phyloP scores from a whole-genome alignment of 495 filamentous ascomycete genomes.

The Rusavskia elegans region DNA sequence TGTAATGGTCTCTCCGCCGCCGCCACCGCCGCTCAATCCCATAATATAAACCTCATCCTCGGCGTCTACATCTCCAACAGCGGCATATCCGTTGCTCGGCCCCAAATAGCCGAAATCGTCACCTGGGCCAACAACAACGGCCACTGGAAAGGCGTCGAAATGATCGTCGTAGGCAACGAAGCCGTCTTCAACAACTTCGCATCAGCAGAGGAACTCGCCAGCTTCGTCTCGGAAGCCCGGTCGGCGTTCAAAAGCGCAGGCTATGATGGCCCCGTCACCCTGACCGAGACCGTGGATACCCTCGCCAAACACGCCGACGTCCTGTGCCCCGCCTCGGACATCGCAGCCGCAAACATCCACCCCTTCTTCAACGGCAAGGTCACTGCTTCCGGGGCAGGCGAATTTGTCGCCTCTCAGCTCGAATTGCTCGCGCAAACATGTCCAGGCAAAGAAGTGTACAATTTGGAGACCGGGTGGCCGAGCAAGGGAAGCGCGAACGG shows the following conservation, averaged over 20 bases:
- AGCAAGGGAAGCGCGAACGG: constrained; percentile 52
- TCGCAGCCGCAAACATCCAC: constrained; percentile 73
- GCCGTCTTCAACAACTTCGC: constrained; percentile 55
- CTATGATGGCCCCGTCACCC: constrained; percentile 64
- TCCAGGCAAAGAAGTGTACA: constrained; percentile 39
- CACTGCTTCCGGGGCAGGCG: constrained; percentile 46
- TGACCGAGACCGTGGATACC: constrained; percentile 68
- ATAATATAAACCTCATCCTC: constrained; percentile 62
- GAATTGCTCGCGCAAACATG: constrained; percentile 49
- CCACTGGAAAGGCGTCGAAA: constrained; percentile 51
- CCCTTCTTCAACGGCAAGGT: constrained; percentile 76
- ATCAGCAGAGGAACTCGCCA: constrained; percentile 41
- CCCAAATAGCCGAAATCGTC: constrained; percentile 59
- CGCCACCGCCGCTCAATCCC: constrained; percentile 40
- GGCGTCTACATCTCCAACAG: constrained; percentile 65
- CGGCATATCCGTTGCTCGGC: constrained; percentile 36
- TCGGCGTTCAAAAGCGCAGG: constrained; percentile 34
- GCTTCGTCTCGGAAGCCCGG: constrained; percentile 43
- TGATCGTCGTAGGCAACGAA: constrained; percentile 86
- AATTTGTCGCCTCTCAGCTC: constrained; percentile 54
- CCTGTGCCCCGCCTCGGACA: constrained; percentile 61
- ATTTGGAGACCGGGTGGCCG: constrained; percentile 91
- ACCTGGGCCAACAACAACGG: constrained; percentile 39
- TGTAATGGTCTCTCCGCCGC: constrained; percentile 66
- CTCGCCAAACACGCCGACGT: constrained; percentile 36